Percentiles rank a stretch among this genome's conserved stretches.
phyloP scores from a whole-genome alignment of 495 filamentous ascomycete species.

The Baudoinia panamericana region DNA sequence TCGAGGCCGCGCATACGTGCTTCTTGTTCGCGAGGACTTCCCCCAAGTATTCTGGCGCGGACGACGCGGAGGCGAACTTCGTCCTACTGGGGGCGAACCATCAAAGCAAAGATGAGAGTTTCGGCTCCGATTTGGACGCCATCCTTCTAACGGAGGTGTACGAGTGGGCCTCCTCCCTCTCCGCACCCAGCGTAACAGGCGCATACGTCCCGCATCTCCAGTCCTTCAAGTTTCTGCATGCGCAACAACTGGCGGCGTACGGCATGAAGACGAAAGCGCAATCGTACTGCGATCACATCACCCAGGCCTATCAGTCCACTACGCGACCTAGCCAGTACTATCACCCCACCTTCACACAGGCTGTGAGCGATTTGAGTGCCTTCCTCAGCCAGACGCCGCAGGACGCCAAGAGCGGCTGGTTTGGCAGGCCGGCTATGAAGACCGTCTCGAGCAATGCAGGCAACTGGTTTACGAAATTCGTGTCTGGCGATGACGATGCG shows the following conservation, averaged over 20 bases:
- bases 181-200: conserved; percentile 33
- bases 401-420: conserved; percentile 58
- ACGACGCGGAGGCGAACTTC: conserved; percentile 67
- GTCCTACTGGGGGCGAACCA: conserved; percentile 78
- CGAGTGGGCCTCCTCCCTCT: conserved; percentile 65
- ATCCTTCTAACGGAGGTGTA: conserved; percentile 85
- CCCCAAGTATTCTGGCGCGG: conserved; percentile 62
- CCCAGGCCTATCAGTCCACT: conserved; percentile 61
- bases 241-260: conserved; percentile 66
- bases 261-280: conserved; percentile 73
- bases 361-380: conserved; percentile 70
- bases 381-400: conserved; percentile 72
- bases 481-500: conserved; percentile 65
- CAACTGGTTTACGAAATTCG: conserved; percentile 86
- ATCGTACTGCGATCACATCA: conserved; percentile 80
- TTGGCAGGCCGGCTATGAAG: conserved; percentile 86
- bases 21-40: conserved; percentile 44
- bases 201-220: conserved; percentile 59
- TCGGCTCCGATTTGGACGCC: conserved; percentile 66
- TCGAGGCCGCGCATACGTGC: conserved; percentile 86
- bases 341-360: conserved; percentile 54
- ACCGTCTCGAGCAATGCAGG: conserved; percentile 80
- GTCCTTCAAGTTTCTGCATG: conserved; percentile 79
- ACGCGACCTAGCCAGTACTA: conserved; percentile 77
- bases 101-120: conserved; percentile 38